phyloP scores from a whole-genome alignment of 768 basidiomycete genomes.

The Cystofilobasidium macerans region DNA sequence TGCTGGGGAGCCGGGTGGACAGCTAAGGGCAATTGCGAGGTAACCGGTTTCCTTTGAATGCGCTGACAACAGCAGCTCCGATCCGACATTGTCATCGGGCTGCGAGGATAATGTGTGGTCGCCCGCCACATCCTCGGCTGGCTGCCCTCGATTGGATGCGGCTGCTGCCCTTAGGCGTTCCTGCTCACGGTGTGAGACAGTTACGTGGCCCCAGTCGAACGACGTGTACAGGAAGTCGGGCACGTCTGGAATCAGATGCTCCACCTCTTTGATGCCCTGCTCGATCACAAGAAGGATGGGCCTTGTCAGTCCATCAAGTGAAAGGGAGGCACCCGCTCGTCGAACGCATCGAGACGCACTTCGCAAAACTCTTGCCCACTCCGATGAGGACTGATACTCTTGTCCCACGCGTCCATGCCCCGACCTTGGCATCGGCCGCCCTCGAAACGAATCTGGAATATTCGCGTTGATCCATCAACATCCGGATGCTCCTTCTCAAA shows the following conservation, averaged over 20 bases:
- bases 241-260: background rate
- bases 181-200: background rate
- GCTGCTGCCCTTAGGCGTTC: background rate
- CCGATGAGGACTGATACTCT: background rate
- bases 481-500: background rate
- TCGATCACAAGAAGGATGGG: too few relatives aligned
- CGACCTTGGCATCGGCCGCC: background rate
- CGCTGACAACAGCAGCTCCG: too few relatives aligned
- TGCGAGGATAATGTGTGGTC: background rate
- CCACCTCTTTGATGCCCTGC: background rate
- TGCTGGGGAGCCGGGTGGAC: background rate
- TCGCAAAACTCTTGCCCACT: slow-evolving; percentile 4
- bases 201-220: background rate
- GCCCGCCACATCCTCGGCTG: too few relatives aligned
- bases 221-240: background rate
- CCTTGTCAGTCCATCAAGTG: too few relatives aligned
- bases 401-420: background rate
- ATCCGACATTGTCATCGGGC: too few relatives aligned
- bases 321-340: background rate
- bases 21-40: background rate
- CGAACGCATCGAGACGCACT: background rate
- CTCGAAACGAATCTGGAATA: background rate
- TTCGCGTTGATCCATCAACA: background rate
- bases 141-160: too few relatives aligned
- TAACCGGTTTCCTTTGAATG: background rate